These are phyloP conservation scores for Colletotrichum siamense DNA, from an alignment of 2,329 filamentous ascomycete species.

Conservation along the genomic window DNA sequence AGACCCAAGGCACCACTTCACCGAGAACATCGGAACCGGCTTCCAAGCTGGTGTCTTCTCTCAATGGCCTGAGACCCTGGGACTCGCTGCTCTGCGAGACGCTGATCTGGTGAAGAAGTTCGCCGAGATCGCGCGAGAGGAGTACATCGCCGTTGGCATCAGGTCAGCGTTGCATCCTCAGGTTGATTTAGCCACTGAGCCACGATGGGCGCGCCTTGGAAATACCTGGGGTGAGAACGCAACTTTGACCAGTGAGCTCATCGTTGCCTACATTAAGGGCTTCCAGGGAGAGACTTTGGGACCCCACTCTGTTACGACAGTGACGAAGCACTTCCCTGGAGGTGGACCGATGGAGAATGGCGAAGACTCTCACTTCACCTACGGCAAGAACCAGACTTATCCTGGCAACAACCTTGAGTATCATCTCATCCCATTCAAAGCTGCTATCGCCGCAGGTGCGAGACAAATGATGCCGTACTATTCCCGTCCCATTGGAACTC, in stretches of 20 bases:
- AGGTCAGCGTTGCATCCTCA: conserved; percentile 54
- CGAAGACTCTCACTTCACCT: conserved; percentile 57
- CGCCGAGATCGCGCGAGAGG: conserved; percentile 53
- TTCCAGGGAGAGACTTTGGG: conserved; percentile 52
- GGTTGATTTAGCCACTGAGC: conserved; percentile 56
- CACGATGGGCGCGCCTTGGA: conserved; percentile 52
- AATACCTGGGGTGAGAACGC: conserved; percentile 56
- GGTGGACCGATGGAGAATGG: conserved; percentile 53
- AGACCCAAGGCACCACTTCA: conserved; percentile 52
- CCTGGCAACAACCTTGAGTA: conserved; percentile 56
- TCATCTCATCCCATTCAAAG: conserved; percentile 55
- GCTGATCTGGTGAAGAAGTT: conserved; percentile 48
- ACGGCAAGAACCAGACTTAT: conserved; percentile 57
- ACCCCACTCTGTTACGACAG: conserved; percentile 46
- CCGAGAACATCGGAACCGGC: conserved; percentile 46
- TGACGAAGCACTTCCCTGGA: conserved; percentile 61
- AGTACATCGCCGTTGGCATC: conserved; percentile 48
- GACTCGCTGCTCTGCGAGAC: conserved; percentile 53
- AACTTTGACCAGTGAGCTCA: conserved; percentile 38
- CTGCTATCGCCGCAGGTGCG: conserved; percentile 52
- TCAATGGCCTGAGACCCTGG: conserved; percentile 57
- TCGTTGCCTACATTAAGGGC: conserved; percentile 51
- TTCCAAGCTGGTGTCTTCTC: conserved; percentile 49
- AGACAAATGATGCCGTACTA: conserved; percentile 60
- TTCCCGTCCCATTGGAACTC: conserved; percentile 49